Evolutionary conservation across 495 filamentous ascomycete genomes (phyloP).

Genomic region (Amphirosellinia nigrospora): DNA sequence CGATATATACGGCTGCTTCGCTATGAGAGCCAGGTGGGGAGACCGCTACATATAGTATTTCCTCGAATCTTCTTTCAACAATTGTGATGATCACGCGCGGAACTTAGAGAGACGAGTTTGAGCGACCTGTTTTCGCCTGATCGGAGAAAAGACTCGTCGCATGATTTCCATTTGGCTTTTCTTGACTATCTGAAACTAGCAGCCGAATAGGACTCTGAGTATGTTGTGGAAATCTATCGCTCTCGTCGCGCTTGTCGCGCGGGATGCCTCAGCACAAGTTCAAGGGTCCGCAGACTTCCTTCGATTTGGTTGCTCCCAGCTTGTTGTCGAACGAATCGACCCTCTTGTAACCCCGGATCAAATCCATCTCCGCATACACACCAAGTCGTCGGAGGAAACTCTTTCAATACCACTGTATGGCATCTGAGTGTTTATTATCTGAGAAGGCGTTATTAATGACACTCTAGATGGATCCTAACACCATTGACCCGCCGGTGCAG

Average conservation of each 20-base stretch:
- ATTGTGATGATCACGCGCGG: neutral
- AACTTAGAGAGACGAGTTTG: neutral
- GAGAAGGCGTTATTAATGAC: neutral
- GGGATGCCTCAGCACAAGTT: slow-evolving; percentile 37
- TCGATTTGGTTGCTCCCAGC: slow-evolving; percentile 50
- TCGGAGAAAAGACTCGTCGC: neutral
- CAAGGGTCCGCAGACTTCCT: slow-evolving; percentile 32
- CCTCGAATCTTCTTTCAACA: neutral
- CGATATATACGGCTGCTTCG: neutral
- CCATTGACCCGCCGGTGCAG: slow-evolving; percentile 40
- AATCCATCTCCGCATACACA: slow-evolving; percentile 47
- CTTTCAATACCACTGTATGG: slow-evolving; percentile 43
- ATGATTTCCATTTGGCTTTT: too few relatives aligned
- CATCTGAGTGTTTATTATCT: neutral
- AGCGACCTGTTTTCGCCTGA: neutral
- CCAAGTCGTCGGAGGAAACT: slow-evolving; percentile 48
- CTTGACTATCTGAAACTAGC: neutral
- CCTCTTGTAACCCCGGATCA: slow-evolving; percentile 46
- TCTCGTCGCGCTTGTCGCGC: slow-evolving; percentile 40
- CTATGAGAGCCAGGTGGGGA: too few relatives aligned
- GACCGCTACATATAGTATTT: neutral
- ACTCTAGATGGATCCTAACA: slow-evolving; percentile 43
- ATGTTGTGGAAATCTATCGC: slow-evolving; percentile 36
- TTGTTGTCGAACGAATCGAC: slow-evolving; percentile 47
- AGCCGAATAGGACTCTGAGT: slow-evolving; percentile 5